Evolutionary conservation across 2,329 filamentous ascomycete species (phyloP), one percentile per base, ranked within the genome.

Genomic region (Alternaria rosae): DNA sequence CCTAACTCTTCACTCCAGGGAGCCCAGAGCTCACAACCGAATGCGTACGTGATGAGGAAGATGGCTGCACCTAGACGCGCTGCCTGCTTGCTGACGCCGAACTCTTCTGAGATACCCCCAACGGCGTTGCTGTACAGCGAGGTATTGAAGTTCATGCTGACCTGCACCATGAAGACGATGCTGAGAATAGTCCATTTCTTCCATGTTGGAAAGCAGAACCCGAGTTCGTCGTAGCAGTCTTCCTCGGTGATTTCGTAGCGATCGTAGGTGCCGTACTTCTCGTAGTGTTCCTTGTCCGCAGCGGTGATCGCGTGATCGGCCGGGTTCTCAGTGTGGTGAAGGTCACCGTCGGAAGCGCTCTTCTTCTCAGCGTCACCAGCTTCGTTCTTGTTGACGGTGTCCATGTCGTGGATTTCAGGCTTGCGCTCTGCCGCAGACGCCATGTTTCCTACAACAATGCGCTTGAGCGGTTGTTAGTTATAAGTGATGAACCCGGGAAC

Each of bases 11-110:
- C 92, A 47, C 88, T 91, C 91, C 92, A 95, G 0, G 92, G 92
- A 0, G 92, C 92, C 92, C 92, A 95, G 0, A 94, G 85, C 78
- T 95, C 92, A 76, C 92, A 95, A 35, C 92, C 92, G 75, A 95
- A 94, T 38, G 92, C 92, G 76, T 96, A 95, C 3, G 89, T 79
- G 53, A 95, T 85, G 41, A 96, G 81, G 81, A 94, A 95, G 65
- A 93, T 87, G 81, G 91, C 90, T 61, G 91, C 91, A 75, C 92
- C 92, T 59, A 87, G 86, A 57, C 91, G 87, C 5, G 89, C 91
- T 5, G 86, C 88, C 76, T 92, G 90, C 26, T 82, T 81, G 64
- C 88, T 90, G 64, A 94, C 89, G 48, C 80, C 68, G 67, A 92
- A 95, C 63, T 93, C 85, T 20, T 89, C 82, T 0, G 86, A 80